Evolutionary conservation across 805 yeast species (phyloP).

Genomic region (Tetrapisispora namnaoensis): DNA sequence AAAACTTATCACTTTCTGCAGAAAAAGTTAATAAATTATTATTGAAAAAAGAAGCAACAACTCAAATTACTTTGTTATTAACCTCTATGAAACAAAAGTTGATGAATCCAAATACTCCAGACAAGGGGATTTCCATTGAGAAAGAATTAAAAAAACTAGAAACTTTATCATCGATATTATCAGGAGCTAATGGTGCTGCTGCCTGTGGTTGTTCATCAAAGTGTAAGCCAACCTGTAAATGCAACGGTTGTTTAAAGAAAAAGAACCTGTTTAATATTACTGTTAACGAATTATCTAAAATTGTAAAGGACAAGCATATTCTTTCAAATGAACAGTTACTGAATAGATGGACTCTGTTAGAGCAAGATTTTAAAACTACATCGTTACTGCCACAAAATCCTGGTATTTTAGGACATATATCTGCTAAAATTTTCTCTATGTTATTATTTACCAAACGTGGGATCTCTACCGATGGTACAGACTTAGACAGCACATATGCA

Average conservation of each 20-base stretch:
- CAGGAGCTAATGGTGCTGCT: slow-evolving; percentile 11
- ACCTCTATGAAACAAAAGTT: slow-evolving; percentile 18
- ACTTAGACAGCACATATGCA: slow-evolving; percentile 81
- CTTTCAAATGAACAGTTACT: slow-evolving; percentile 69
- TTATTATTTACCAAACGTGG: slow-evolving; percentile 74
- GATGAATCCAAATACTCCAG: slow-evolving; percentile 9
- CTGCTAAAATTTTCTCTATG: slow-evolving; percentile 68
- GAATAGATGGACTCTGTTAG: slow-evolving; percentile 68
- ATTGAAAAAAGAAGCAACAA: slow-evolving; percentile 30
- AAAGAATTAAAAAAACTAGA: slow-evolving; percentile 27
- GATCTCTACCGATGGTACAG: slow-evolving; percentile 58
- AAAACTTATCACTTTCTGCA: slow-evolving; percentile 34
- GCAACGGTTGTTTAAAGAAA: slow-evolving; percentile 6
- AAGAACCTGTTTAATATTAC: slow-evolving; percentile 21
- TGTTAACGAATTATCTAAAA: slow-evolving; percentile 37
- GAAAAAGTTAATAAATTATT: slow-evolving; percentile 33
- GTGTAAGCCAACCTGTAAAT: slow-evolving; percentile 9
- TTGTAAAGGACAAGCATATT: slow-evolving; percentile 39
- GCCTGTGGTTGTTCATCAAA: slow-evolving; percentile 11
- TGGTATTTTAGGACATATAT: slow-evolving; percentile 84
- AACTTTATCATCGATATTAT: slow-evolving; percentile 18
- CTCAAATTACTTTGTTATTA: slow-evolving; percentile 19
- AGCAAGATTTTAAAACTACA: slow-evolving; percentile 80
- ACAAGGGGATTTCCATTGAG: slow-evolving; percentile 27
- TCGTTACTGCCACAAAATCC: slow-evolving; percentile 91